Conservation (phyloP, 352 stramenopile species). For the Globisporangium irregulare region DNA sequence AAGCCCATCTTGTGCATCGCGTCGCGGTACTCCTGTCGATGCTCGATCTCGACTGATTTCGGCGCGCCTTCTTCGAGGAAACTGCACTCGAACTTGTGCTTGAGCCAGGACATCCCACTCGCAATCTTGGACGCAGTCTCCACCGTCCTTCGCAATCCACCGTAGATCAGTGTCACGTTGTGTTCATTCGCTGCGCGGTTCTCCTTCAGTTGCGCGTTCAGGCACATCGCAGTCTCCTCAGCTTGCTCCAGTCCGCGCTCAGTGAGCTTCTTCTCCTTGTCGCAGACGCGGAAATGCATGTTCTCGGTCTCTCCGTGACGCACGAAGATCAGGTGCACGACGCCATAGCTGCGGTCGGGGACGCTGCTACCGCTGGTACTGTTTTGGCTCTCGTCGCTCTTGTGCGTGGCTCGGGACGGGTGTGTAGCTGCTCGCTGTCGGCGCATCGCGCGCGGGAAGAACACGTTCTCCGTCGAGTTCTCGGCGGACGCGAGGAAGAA, state of each 20-base stretch:
- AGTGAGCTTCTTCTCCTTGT: conserved; percentile 74
- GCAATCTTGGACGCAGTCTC: conserved; percentile 63
- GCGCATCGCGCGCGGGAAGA: conserved; percentile 47
- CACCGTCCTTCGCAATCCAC: conserved; percentile 56
- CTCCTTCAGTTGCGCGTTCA: conserved; percentile 47
- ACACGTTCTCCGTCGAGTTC: conserved; percentile 49
- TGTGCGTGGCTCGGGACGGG: neutral
- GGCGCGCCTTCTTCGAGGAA: conserved; percentile 75
- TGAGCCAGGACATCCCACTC: conserved; percentile 65
- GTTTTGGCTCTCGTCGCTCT: conserved; percentile 11
- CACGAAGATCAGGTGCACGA: conserved; percentile 69
- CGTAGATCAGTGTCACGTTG: conserved; percentile 68
- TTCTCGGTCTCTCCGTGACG: conserved; percentile 79
- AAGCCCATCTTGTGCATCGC: conserved; percentile 79
- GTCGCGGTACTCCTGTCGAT: conserved; percentile 69
- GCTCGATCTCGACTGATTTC: conserved; percentile 42
- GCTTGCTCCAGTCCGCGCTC: conserved; percentile 56
- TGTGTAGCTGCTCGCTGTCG: neutral
- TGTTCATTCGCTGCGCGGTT: conserved; percentile 17
- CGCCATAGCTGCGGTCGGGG: conserved; percentile 21
- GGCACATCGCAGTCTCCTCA: conserved; percentile 40
- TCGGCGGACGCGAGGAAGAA: conserved; percentile 52
- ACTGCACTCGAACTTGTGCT: conserved; percentile 56
- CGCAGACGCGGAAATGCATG: conserved; percentile 76
- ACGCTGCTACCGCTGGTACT: neutral